Percentiles rank a stretch among this genome's conserved stretches.
These are phyloP conservation scores for Pseudogymnoascus sp. DNA, from an alignment of 2,329 filamentous ascomycete species.

Conservation along the genomic window DNA sequence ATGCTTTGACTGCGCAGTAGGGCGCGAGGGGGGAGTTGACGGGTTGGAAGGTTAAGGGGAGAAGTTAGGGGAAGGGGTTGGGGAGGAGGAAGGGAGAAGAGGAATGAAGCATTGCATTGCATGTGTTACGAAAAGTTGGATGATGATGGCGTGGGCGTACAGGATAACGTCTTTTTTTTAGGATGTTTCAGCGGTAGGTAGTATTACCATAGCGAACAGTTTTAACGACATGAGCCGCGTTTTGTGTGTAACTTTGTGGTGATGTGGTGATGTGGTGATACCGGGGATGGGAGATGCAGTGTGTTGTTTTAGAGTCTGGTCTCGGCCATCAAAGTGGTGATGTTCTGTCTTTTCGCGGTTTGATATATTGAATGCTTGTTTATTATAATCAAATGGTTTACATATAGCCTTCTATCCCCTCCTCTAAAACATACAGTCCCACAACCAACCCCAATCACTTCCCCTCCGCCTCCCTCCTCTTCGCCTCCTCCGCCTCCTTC, in stretches of 20 bases:
- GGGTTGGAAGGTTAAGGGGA: too few species aligned
- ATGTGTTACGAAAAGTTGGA: not conserved
- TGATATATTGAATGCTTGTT: not conserved
- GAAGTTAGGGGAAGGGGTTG: not conserved
- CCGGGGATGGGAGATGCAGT: not conserved
- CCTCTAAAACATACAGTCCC: too few species aligned
- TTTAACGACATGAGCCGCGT: not conserved
- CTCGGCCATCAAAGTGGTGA: too few species aligned
- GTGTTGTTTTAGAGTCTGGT: too few species aligned
- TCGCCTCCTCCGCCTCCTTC: slow-evolving; percentile 61
- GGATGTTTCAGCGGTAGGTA: not conserved
- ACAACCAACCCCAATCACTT: too few species aligned
- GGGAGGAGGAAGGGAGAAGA: not conserved
- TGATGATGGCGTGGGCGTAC: not conserved
- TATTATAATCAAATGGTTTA: not conserved
- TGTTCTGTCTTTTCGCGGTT: too few species aligned
- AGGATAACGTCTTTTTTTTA: not conserved
- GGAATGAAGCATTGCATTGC: not conserved
- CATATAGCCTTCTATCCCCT: not conserved
- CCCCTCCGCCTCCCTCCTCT: slow-evolving; percentile 38
- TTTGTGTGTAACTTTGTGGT: not conserved
- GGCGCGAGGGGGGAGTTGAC: too few species aligned
- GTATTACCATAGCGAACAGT: not conserved
- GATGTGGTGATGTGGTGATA: not conserved
- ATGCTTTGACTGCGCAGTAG: slow-evolving; percentile 60